Percentiles rank a stretch among this genome's conserved stretches.
phyloP scores from a whole-genome alignment of 768 basidiomycete genomes.

The Naematelia encephala region DNA sequence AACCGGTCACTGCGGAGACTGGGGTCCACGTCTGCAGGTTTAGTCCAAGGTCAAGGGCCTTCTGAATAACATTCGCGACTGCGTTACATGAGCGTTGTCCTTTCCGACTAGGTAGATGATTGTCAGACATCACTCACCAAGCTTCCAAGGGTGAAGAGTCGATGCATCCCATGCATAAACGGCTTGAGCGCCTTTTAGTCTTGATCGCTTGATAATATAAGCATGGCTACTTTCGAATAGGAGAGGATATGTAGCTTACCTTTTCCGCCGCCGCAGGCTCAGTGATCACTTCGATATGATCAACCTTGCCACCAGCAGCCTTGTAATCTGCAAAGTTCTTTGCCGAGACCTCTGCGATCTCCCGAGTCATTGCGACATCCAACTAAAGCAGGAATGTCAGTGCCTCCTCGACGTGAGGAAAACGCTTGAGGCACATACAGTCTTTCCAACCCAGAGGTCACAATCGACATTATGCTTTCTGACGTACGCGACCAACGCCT shows the following conservation, averaged over 20 bases:
- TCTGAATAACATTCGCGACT: slow-evolving; percentile 22
- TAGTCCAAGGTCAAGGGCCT: slow-evolving; percentile 27
- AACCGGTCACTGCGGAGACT: slow-evolving; percentile 5
- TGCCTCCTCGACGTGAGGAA: too few relatives aligned
- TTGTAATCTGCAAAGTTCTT: slow-evolving; percentile 35
- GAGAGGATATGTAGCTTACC: slow-evolving; percentile 9
- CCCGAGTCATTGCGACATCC: slow-evolving; percentile 37
- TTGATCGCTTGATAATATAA: slow-evolving; percentile 9
- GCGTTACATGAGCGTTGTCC: neutral
- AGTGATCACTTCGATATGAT: slow-evolving; percentile 37
- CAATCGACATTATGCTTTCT: slow-evolving; percentile 25
- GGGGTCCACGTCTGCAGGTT: slow-evolving; percentile 29
- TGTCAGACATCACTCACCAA: slow-evolving; percentile 8
- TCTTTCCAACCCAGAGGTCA: slow-evolving; percentile 40
- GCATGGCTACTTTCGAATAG: neutral
- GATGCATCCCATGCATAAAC: slow-evolving; percentile 6
- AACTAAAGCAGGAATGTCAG: too few relatives aligned
- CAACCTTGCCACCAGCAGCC: slow-evolving; percentile 46
- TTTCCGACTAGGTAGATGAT: neutral
- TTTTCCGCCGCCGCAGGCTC: slow-evolving; percentile 39
- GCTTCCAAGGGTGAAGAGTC: slow-evolving; percentile 14
- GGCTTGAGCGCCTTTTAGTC: slow-evolving; percentile 15
- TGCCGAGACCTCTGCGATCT: slow-evolving; percentile 21
- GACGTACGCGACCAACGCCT: slow-evolving; percentile 23
- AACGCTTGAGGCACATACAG: slow-evolving; percentile 25